Percentiles rank a stretch among this genome's conserved stretches.
Evolutionary conservation across 1,284 basidiomycete genomes (phyloP).

Genomic region (Grifola frondosa): DNA sequence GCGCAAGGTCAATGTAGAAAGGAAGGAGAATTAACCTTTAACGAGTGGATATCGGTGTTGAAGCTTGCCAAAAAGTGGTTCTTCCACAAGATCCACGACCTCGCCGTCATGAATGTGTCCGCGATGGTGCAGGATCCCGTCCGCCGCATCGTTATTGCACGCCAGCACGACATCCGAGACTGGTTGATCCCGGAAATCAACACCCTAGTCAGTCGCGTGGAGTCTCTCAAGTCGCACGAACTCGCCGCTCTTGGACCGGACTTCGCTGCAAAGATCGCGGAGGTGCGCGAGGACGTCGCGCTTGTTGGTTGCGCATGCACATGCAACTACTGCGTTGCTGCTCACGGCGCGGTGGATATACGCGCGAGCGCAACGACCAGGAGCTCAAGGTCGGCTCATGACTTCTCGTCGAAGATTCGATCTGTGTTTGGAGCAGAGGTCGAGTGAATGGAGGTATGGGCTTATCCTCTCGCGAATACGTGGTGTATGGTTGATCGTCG

Average conservation of each 20-base stretch:
- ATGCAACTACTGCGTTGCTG: constrained; percentile 14
- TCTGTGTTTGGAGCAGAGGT: constrained; percentile 10
- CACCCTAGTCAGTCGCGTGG: constrained; percentile 13
- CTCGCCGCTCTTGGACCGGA: constrained; percentile 14
- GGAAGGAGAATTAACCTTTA: not conserved
- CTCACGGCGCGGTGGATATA: constrained; percentile 5
- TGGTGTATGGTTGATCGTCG: no score
- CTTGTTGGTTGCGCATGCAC: constrained; percentile 10
- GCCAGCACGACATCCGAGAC: constrained; percentile 5
- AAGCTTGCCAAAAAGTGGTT: constrained; percentile 11
- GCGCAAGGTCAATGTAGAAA: not conserved
- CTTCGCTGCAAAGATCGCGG: constrained; percentile 12
- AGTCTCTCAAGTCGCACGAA: constrained; percentile 8
- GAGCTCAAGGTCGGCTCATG: constrained; percentile 3
- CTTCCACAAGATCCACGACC: constrained; percentile 4
- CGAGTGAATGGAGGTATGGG: no score
- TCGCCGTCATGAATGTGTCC: constrained; percentile 9
- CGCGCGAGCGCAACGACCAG: not conserved
- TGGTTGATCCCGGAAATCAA: constrained; percentile 17
- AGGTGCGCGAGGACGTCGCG: constrained; percentile 12
- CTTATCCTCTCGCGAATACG: no score
- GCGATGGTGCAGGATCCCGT: constrained; percentile 8
- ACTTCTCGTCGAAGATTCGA: constrained; percentile 13
- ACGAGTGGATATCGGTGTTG: constrained; percentile 8
- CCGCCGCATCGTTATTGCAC: constrained; percentile 15